These are phyloP conservation scores for Sungouiozyma ichnusensis DNA, from an alignment of 805 yeast species.

Conservation along the genomic window DNA sequence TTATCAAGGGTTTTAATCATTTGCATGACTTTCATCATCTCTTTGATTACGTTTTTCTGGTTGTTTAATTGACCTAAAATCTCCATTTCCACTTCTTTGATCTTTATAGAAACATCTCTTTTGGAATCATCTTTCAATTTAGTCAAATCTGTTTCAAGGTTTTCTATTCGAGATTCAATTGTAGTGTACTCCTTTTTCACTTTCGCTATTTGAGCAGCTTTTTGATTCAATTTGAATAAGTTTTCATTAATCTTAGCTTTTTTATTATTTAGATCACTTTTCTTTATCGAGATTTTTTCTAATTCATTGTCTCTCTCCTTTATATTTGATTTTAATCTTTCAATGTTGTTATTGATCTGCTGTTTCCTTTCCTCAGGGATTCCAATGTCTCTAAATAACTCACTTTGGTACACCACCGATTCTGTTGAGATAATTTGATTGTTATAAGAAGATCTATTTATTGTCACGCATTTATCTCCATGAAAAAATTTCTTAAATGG, in stretches of 20 bases:
- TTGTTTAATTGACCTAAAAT: constrained; percentile 13
- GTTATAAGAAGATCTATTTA: constrained; percentile 57
- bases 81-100: constrained; percentile 26
- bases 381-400: constrained; percentile 18
- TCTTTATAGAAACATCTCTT: constrained; percentile 34
- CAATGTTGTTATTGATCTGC: constrained; percentile 11
- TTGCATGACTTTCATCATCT: constrained; percentile 13
- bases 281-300: constrained; percentile 8
- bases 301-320: constrained; percentile 7
- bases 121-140: constrained; percentile 31
- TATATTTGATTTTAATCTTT: constrained; percentile 5
- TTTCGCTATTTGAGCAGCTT: constrained; percentile 4
- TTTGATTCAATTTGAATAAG: constrained; percentile 11
- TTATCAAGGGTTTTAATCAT: constrained; percentile 21
- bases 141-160: constrained; percentile 25
- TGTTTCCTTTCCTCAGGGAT: constrained; percentile 19
- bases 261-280: constrained; percentile 7
- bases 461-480: constrained; percentile 42
- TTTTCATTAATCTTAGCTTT: constrained; percentile 5
- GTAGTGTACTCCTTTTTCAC: constrained; percentile 15
- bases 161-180: constrained; percentile 19
- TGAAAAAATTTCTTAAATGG: constrained; percentile 49
- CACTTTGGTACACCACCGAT: constrained; percentile 8
- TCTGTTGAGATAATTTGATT: constrained; percentile 37
- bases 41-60: constrained; percentile 18